A percentile compares a stretch with the other conserved stretches of the same genome.
Evolutionary conservation across 495 filamentous ascomycete genomes (phyloP).

Genomic region (Poronia punctata): DNA sequence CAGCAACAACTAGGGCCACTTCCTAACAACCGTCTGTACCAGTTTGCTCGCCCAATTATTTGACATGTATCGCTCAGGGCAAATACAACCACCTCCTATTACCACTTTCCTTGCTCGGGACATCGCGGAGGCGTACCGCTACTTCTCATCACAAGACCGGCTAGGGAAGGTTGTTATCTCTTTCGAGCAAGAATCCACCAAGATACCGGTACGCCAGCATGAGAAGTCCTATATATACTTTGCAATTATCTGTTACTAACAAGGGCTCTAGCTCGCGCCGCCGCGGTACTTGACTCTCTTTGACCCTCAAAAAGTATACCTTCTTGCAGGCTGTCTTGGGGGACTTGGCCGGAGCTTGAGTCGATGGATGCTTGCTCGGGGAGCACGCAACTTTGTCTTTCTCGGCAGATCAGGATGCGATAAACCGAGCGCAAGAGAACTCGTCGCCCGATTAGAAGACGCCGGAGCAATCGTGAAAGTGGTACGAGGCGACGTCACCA

Average conservation of each 20-base stretch:
- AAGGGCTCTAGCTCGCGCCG: no score
- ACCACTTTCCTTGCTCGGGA: conserved; percentile 3
- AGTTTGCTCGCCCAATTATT: conserved; percentile 6
- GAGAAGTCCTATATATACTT: no score
- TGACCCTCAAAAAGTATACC: no score
- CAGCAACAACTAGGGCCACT: no score
- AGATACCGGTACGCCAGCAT: no score
- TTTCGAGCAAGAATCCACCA: no score
- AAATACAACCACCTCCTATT: conserved; percentile 6
- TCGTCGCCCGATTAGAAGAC: conserved; percentile 33
- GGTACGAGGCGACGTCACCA: conserved; percentile 20
- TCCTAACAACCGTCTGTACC: background rate
- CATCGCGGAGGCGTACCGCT: conserved; percentile 10
- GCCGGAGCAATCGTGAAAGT: conserved; percentile 28
- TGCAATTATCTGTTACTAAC: no score
- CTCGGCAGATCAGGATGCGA: conserved; percentile 23
- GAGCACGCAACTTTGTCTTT: conserved; percentile 44
- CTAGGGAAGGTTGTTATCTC: conserved; percentile 46
- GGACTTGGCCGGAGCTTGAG: conserved; percentile 48
- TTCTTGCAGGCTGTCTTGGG: conserved; percentile 48
- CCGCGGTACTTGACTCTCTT: no score
- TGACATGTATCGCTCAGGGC: conserved; percentile 6
- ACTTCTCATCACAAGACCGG: conserved; percentile 22
- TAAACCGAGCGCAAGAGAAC: conserved; percentile 10
- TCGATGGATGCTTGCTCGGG: conserved; percentile 40